Evolutionary conservation across 805 yeast genomes (phyloP), one percentile per base, ranked within the genome.

Genomic region (Kuraishia hungarica): DNA sequence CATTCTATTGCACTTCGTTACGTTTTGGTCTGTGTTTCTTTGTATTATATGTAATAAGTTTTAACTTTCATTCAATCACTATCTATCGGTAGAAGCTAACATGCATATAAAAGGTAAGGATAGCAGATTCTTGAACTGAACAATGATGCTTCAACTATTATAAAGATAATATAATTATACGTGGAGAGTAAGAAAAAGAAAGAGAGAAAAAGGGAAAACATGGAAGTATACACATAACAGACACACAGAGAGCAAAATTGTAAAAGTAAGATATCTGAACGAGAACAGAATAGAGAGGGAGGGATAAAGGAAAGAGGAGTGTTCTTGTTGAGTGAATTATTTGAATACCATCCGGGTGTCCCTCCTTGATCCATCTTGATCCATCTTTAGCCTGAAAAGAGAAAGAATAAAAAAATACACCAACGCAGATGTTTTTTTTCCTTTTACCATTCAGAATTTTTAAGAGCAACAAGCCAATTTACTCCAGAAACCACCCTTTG

Each of bases 401-500:
- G 43, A 35, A 35, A 17, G 43, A 35, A 17, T n/a, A n/a, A 26
- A 15, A 35, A 35, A 35, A 15, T 35, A 35, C 11, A 35, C 43
- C 43, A 35, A 35, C 11, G 43, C 43, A 35, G 11, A 35, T 35
- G n/a, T n/a, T 10, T 35, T 7, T 35, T 15, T 35, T 35, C 17
- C n/a, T 35, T 35, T 26, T 10, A 26, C 29, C 29, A 26, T 26
- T 26, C 29, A 26, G 29, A 10, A n/a, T n/a, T n/a, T 10, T 26
- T 49, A 49, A 21, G 51, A 49, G 35, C 51, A 49, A 19, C 51
- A 49, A n/a, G 35, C 24, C 28, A 23, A 22, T 17, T 49, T 49
- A 23, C 35, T 23, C 51, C 51, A 49, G 51, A 49, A 49, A 4
- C 51, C 51, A 28, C 35, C 51, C 35, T 21, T 49, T 7, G 43